A percentile compares a stretch with the other conserved stretches of the same genome.
Conservation (phyloP, 352 stramenopile genomes). For the Peronospora farinosa region DNA sequence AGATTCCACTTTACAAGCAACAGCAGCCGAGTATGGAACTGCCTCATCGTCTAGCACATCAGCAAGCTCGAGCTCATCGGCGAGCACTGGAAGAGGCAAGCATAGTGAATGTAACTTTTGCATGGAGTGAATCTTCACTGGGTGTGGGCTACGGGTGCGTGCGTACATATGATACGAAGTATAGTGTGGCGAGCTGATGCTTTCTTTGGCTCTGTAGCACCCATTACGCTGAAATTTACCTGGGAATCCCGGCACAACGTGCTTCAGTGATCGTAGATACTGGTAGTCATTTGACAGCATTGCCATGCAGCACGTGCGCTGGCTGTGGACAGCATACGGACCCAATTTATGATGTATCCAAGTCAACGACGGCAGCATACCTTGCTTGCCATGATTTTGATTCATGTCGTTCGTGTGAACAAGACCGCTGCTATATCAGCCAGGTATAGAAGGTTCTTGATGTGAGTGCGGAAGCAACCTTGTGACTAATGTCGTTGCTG, state of each 20-base stretch:
- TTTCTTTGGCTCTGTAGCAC: constrained; percentile 37
- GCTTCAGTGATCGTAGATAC: constrained; percentile 85
- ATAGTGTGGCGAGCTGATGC: neutral
- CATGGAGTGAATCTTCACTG: constrained; percentile 55
- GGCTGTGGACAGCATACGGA: constrained; percentile 73
- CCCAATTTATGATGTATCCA: constrained; percentile 58
- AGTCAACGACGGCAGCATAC: constrained; percentile 73
- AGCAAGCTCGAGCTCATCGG: constrained; percentile 46
- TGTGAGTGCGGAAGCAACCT: neutral
- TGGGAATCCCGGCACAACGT: constrained; percentile 69
- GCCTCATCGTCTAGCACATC: constrained; percentile 20
- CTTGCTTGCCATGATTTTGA: constrained; percentile 50
- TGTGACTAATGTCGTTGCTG: neutral
- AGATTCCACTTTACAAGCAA: constrained; percentile 27
- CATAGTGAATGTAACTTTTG: constrained; percentile 12
- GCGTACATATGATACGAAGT: neutral
- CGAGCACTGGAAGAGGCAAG: constrained; percentile 22
- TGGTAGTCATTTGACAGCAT: constrained; percentile 70
- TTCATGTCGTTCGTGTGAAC: constrained; percentile 44
- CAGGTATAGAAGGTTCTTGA: constrained; percentile 33
- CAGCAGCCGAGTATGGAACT: constrained; percentile 10
- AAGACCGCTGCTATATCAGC: constrained; percentile 65
- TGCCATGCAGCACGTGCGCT: constrained; percentile 64
- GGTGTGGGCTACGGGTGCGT: constrained; percentile 62
- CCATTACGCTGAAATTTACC: constrained; percentile 79